Base-by-base conservation (phyloP, 2,329 filamentous ascomycete genomes). In the Cyphellophora europaea region DNA sequence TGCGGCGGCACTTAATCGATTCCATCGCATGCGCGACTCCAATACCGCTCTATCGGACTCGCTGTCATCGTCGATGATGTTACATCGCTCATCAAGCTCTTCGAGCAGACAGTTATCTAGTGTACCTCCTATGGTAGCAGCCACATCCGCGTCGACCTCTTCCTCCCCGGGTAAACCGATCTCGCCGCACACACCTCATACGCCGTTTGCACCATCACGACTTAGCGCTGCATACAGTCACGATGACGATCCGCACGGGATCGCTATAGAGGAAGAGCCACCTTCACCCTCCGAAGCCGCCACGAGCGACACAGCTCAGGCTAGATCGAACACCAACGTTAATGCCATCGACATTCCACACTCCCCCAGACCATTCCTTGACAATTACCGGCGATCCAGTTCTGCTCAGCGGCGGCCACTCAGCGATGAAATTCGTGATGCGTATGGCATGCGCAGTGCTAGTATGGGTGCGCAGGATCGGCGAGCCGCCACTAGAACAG, bases 121-220 rank as follows among this genome's bases (percentile, higher is more conserved):
- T 30, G 71, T 77, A 10, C 74, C 76, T 13, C 69, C 70, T 5
- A 72, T 78, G 63, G 60, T 74, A 32, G 68, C 63, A 15, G 72
- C 71, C 5, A 81, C 80, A 4, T 86, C 83, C 0, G 68, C 86
- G 45, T 95, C 88, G 3, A 79, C 80, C 8, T 89, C 85, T 1
- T 89, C 87, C 1, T 95, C 88, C 6, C 88, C 88, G 2, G 85
- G 82, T 37, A 94, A 94, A 51, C 85, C 87, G 0, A 73, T 93
- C 12, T 94, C 86, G 3, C 87, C 83, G 6, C 86, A 89, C 53
- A 94, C 85, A 0, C 86, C 88, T 2, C 88, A 96, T 52, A 93
- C 87, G 0, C 91, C 91, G 3, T 87, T 88, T 8, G 86, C 96
- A 17, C 89, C 89, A 13, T 95, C 88, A 5, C 75, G 91, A n/a